Evolutionary conservation across 2,329 filamentous ascomycete genomes (phyloP), one percentile per base, ranked within the genome.

Genomic region (Thermoascus crustaceus): DNA sequence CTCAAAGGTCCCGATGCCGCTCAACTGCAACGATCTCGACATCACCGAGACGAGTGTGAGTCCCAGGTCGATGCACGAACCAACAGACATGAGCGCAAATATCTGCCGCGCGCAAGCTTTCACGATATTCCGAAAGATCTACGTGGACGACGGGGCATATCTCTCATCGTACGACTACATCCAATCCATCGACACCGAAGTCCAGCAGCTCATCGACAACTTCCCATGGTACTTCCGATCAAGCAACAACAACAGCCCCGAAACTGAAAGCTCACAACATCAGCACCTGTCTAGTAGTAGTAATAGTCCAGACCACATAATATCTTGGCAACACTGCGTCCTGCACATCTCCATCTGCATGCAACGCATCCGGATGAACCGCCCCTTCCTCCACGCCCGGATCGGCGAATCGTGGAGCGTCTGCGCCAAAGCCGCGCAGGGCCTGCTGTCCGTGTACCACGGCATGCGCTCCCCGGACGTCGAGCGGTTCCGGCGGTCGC

Each of bases 151-250:
- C 11, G 40, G 37, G 6, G 40, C 42, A 14, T 41, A 38, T 33
- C 24, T 46, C 9, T 41, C 40, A 10, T 48, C 44, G 16, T 50
- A 49, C 36, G 42, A 50, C 22, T 41, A 44, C 23, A 40, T 52
- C 6, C 35, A 39, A 16, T 40, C 39, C 7, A 39, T 54, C 22
- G 48, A 54, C 32, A 32, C 38, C 10, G 36, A 54, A 27, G 38
- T 53, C n/a, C 35, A 42, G 21, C 25, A 37, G 11, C 35, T 51
- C 13, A 35, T 47, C 19, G 40, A 38, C 6, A 34, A 35, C 6
- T 46, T 53, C 17, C 50, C 50, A 4, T 53, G 48, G 49, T 52
- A 51, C 29, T 51, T 50, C 18, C 44, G 48, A 22, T 32, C 42
- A 10, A 40, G 42, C 7, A 21, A 30, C 20, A 35, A 42, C 14